Evolutionary conservation across 257 asterid species (phyloP), one percentile per base, ranked within the genome.

Genomic region (Lantana camara): DNA sequence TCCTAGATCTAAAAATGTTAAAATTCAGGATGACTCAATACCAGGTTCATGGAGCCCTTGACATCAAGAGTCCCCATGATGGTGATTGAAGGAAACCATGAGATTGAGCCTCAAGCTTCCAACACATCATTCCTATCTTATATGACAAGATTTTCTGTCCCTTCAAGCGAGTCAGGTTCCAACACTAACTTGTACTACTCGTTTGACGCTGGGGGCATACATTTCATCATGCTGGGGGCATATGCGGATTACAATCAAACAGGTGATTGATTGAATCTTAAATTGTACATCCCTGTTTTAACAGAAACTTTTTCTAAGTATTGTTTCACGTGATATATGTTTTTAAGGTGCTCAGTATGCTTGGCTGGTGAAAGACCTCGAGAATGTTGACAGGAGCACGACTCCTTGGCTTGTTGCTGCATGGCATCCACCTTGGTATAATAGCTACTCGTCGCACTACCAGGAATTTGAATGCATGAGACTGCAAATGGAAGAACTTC

Each of bases 341-440:
- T 44, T 63, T 48, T 71, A 67, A 88, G 98, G 94, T 64, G 74
- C 67, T 67, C 98, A 91, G 71, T 86, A 78, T 79, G 70, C 61
- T 50, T 91, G 98, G 98, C 89, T 91, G 58, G 68, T 77, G 73
- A 60, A 77, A 53, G 95, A 91, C 73, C 83, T 89, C 34, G 16
- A 64, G 63, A 81, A 73, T 34, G 75, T 89, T 8, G 78, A 86
- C 55, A 83, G 90, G 8, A 64, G 69, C 29, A 55, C 50, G 22
- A 84, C 95, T 19, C 95, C 96, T 3, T 91, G 98, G 98, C 73
- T 91, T 35, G 87, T 84, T 5, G 92, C 90, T 27, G 71, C 95
- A 6, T 89, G 95, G 95, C 96, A 91, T 75, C 71, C 98, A 23
- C 98, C 98, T 4, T 89, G 96, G 98, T 91, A 91, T 67, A 89